Base-by-base conservation (phyloP, 257 asterid species). In the Thymus mandschuricus region DNA sequence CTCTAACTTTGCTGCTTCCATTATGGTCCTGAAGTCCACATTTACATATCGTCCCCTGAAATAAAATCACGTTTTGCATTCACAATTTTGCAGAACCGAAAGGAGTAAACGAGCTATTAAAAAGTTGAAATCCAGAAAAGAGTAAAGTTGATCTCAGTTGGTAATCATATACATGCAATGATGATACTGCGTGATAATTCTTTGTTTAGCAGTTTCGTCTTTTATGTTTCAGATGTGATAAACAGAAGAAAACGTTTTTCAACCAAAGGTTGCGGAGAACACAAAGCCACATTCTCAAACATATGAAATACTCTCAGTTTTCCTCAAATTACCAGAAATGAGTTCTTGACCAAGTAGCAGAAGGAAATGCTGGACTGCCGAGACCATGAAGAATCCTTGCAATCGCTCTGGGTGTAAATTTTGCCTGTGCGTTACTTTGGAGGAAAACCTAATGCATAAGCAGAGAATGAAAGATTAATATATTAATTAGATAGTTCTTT, bases 311-410 rank as follows among this genome's bases (percentile, higher is more conserved):
- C 11, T 60, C 38, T 7, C 5, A 31, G 4, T 34, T 46, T 60
- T 40, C 11, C 31, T 15, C 12, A 30, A 46, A 68, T 27, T 89
- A 94, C 99, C 99, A 94, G 90, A 94, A 92, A 89, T 91, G 99
- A 66, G 95, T 88, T 89, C 81, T 89, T 63, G 97, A 89, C 99
- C 99, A 94, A 60, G 82, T 79, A 65, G 93, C 78, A 64, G 95
- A 76, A 72, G 96, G 93, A 68, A 89, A 94, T 69, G 95, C 95
- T 10, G 99, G 99, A 81, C 99, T 94, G 48, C 80, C 78, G 62
- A 94, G 88, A 31, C 99, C 98, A 68, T 92, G 99, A 82, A 94
- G 74, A 79, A 94, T 85, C 81, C 98, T 89, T 55, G 97, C 98
- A 63, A 94, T 78, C 7, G 99, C 99, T 79, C 99, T 78, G 10